Evolutionary conservation across 768 basidiomycete genomes (phyloP).

Genomic region (Suillus paluster): DNA sequence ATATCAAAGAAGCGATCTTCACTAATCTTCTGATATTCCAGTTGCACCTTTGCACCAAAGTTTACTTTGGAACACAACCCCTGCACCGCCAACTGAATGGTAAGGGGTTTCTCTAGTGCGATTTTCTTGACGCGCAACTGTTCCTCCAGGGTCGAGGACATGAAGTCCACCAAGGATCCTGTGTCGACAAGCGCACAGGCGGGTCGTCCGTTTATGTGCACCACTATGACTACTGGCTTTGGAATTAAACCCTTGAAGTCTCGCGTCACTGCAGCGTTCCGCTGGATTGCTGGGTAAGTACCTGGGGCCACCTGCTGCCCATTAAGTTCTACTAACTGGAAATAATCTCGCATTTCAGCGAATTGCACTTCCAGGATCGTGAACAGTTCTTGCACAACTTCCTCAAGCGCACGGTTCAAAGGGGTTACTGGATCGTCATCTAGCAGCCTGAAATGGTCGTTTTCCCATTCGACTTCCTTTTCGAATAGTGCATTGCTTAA

Average conservation of each 20-base stretch:
- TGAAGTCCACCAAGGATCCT: conserved; percentile 26
- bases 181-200: conserved; percentile 17
- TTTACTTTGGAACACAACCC: conserved; percentile 35
- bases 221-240: conserved; percentile 14
- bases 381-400: no score
- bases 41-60: conserved; percentile 12
- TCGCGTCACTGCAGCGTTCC: conserved; percentile 15
- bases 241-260: conserved; percentile 22
- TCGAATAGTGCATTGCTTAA: no score
- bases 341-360: no score
- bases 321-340: background rate
- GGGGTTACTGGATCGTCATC: no score
- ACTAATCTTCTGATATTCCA: conserved; percentile 18
- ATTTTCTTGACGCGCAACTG: conserved; percentile 24
- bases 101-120: conserved; percentile 28
- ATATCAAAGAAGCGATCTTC: conserved; percentile 36
- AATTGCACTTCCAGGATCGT: no score
- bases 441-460: no score
- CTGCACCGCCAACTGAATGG: conserved; percentile 33
- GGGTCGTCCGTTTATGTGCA: conserved; percentile 22
- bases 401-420: no score
- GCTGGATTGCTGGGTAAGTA: conserved; percentile 12
- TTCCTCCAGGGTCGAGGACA: conserved; percentile 32
- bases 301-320: conserved; percentile 2
- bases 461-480: no score